These are phyloP conservation scores for Cicer judaicum DNA, from an alignment of 306 rosid species.

Conservation along the genomic window DNA sequence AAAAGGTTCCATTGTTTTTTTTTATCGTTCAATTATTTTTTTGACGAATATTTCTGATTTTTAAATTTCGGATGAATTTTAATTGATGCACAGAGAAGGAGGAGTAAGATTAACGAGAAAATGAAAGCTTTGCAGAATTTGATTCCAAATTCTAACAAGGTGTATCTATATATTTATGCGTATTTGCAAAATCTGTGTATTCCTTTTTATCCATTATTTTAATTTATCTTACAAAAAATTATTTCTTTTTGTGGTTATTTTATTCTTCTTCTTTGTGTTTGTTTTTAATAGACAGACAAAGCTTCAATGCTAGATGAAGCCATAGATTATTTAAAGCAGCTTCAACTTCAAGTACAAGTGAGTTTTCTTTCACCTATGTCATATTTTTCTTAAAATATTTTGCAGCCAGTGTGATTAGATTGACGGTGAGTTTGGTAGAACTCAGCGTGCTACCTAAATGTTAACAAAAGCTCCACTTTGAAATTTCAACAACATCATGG, in stretches of 20 bases:
- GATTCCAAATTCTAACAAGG: conserved; percentile 98
- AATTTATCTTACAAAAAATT: conserved; percentile 6
- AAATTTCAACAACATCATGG: too few species aligned
- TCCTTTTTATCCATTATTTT: conserved; percentile 16
- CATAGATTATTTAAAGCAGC: conserved; percentile 95
- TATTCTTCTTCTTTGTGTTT: conserved; percentile 16
- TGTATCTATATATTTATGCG: conserved; percentile 4
- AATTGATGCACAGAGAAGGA: conserved; percentile 76
- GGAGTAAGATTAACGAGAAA: conserved; percentile 93
- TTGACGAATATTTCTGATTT: conserved; percentile 32
- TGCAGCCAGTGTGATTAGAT: background rate
- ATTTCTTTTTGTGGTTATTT: background rate
- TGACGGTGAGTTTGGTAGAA: too few species aligned
- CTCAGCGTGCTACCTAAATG: too few species aligned
- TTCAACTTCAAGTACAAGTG: conserved; percentile 89
- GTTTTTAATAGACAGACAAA: conserved; percentile 79
- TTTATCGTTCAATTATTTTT: conserved; percentile 10
- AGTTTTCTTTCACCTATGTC: conserved; percentile 42
- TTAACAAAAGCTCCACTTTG: too few species aligned
- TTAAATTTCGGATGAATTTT: conserved; percentile 35
- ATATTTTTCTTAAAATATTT: background rate
- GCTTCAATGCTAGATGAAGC: conserved; percentile 97
- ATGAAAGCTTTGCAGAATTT: conserved; percentile 91
- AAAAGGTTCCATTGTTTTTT: conserved; percentile 63
- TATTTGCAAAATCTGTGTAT: background rate